Percentiles rank a stretch among this genome's conserved stretches.
phyloP scores from a whole-genome alignment of 2,329 filamentous ascomycete genomes.

The Xylariaceae sp. region DNA sequence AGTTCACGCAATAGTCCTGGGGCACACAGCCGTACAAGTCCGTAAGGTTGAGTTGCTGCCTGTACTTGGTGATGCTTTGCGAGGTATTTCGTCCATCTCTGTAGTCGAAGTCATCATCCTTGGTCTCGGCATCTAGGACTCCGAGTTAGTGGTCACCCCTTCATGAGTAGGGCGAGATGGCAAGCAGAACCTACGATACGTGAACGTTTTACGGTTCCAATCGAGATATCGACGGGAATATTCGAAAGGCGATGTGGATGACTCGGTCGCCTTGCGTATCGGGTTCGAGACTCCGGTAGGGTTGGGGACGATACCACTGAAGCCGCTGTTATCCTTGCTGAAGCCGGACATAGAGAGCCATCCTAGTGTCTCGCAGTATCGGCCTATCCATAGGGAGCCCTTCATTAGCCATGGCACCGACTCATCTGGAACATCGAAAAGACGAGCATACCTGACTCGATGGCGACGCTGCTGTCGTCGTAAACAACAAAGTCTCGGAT shows the following conservation, averaged over 20 bases:
- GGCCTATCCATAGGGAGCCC: constrained; percentile 32
- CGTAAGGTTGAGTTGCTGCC: constrained; percentile 50
- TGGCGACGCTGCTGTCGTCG: constrained; percentile 54
- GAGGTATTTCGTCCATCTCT: constrained; percentile 42
- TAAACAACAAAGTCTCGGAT: constrained; percentile 60
- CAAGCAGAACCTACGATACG: constrained; percentile 39
- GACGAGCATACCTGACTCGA: constrained; percentile 43
- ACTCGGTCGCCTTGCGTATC: constrained; percentile 36
- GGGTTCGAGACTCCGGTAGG: constrained; percentile 37
- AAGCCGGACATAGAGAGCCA: constrained; percentile 62
- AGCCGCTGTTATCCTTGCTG: constrained; percentile 40
- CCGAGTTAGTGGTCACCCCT: neutral
- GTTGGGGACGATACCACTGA: constrained; percentile 31
- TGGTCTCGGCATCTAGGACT: constrained; percentile 39
- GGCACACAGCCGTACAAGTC: constrained; percentile 55
- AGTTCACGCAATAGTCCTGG: constrained; percentile 52
- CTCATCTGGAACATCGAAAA: neutral
- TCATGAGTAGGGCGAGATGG: neutral
- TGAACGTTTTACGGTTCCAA: constrained; percentile 62
- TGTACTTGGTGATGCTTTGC: constrained; percentile 43
- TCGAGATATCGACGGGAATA: constrained; percentile 61
- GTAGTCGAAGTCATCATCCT: constrained; percentile 48
- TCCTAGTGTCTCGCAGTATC: constrained; percentile 63
- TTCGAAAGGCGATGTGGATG: constrained; percentile 35
- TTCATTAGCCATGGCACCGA: neutral